Evolutionary conservation across 2,329 filamentous ascomycete species (phyloP).

Genomic region (Dothideomycetidae sp.): DNA sequence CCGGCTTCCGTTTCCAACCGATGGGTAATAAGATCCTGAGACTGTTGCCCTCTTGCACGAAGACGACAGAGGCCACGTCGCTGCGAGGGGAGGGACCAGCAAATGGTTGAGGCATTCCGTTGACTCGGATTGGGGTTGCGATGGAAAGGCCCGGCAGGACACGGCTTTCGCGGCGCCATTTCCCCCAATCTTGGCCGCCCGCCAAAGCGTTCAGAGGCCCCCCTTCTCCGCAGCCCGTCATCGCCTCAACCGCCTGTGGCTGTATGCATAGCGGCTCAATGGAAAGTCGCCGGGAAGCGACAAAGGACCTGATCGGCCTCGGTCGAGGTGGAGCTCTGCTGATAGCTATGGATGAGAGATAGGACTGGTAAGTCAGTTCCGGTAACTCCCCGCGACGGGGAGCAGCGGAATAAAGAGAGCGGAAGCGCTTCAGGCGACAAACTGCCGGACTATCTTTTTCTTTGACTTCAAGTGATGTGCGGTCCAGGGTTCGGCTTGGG

Average conservation of each 20-base stretch:
- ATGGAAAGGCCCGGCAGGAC: not conserved
- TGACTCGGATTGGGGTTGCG: too few relatives aligned
- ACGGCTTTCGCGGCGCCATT: not conserved
- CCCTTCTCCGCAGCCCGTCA: not conserved
- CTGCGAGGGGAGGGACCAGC: too few relatives aligned
- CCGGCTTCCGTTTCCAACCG: not conserved
- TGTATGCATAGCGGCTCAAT: not conserved
- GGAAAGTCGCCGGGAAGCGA: not conserved
- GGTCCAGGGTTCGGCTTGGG: conserved; percentile 8
- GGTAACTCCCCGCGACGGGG: too few relatives aligned
- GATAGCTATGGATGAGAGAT: too few relatives aligned
- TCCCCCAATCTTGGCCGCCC: not conserved
- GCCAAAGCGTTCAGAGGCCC: not conserved
- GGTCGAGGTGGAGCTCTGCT: not conserved
- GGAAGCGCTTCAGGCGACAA: too few relatives aligned
- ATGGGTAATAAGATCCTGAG: too few relatives aligned
- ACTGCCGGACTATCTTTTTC: not conserved
- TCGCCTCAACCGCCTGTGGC: not conserved
- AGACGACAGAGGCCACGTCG: too few relatives aligned
- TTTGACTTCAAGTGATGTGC: not conserved
- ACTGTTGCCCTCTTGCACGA: too few relatives aligned
- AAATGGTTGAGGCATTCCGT: not conserved
- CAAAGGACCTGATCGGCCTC: not conserved
- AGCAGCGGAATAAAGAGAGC: too few relatives aligned
- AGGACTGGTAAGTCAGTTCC: too few relatives aligned